These are phyloP conservation scores for Falciphora oryzae DNA, from an alignment of 2,329 filamentous ascomycete genomes.

Conservation along the genomic window DNA sequence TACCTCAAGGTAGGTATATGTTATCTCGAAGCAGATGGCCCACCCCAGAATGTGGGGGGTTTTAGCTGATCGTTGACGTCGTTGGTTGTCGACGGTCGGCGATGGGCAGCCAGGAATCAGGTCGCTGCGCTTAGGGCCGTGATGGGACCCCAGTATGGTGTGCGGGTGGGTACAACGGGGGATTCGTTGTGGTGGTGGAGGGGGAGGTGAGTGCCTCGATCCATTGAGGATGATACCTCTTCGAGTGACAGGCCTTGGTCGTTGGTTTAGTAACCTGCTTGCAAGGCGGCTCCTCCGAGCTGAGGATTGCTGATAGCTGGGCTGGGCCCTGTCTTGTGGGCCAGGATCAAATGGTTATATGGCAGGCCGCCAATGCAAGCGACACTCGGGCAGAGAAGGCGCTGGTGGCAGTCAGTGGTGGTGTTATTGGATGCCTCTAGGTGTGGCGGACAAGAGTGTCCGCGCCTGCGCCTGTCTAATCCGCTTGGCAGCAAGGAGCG, in stretches of 20 bases:
- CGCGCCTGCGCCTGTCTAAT: not conserved
- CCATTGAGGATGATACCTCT: not conserved
- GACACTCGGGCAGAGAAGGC: not conserved
- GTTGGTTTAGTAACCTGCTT: not conserved
- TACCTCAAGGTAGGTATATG: too few relatives aligned
- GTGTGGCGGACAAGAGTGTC: not conserved
- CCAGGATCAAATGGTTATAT: not conserved
- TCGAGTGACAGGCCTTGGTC: not conserved
- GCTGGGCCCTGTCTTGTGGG: not conserved
- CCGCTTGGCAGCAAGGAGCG: not conserved
- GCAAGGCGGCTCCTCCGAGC: too few relatives aligned
- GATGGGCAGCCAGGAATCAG: too few relatives aligned
- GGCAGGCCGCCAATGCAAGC: not conserved
- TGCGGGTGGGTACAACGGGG: not conserved
- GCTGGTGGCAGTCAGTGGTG: too few relatives aligned
- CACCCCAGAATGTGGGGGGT: too few relatives aligned
- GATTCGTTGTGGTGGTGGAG: not conserved
- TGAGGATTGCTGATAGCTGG: not conserved
- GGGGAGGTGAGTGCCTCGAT: not conserved
- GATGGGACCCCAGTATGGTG: not conserved
- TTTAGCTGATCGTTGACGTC: too few relatives aligned
- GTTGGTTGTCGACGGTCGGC: not conserved
- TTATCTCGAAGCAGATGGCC: too few relatives aligned
- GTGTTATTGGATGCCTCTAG: too few relatives aligned
- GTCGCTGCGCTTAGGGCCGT: too few relatives aligned